Evolutionary conservation across 1,139 yeast species (phyloP).

Genomic region (Nakaseomyces delphensis): DNA sequence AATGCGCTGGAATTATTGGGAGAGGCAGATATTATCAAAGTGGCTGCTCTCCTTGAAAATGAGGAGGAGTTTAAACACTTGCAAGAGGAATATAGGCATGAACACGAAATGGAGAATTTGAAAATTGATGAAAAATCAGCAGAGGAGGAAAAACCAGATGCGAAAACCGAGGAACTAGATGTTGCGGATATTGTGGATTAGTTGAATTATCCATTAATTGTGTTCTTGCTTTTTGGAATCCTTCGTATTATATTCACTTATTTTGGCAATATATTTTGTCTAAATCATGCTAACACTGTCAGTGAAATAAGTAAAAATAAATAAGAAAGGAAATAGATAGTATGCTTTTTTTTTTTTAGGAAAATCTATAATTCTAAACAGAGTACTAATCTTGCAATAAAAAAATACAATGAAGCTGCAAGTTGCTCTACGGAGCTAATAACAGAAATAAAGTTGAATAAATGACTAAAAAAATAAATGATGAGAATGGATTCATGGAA

Average conservation of each 20-base stretch:
- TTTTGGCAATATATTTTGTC: too few relatives aligned
- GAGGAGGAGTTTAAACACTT: constrained; percentile 56
- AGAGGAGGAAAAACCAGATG: constrained; percentile 11
- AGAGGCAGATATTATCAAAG: constrained; percentile 75
- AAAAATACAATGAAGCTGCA: background rate
- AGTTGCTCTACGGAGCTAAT: background rate
- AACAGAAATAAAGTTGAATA: background rate
- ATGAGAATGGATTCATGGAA: background rate
- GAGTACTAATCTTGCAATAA: constrained; percentile 1
- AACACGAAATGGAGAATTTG: constrained; percentile 14
- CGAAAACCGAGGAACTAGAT: constrained; percentile 6
- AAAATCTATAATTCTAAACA: background rate
- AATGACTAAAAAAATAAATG: background rate
- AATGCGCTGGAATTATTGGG: constrained; percentile 62
- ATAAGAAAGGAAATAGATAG: background rate
- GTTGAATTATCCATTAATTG: background rate
- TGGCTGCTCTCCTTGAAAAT: constrained; percentile 68
- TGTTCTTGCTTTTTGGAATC: background rate
- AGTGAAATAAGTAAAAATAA: background rate
- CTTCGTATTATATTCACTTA: too few relatives aligned
- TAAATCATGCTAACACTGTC: background rate
- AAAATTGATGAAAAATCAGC: constrained; percentile 11
- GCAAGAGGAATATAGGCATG: constrained; percentile 37
- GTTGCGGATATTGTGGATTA: constrained; percentile 34
- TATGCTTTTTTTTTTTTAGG: background rate